Percentiles rank a stretch among this genome's conserved stretches.
These are phyloP conservation scores for Colletotrichum ledebouriae DNA, from an alignment of 2,329 filamentous ascomycete species.

Conservation along the genomic window DNA sequence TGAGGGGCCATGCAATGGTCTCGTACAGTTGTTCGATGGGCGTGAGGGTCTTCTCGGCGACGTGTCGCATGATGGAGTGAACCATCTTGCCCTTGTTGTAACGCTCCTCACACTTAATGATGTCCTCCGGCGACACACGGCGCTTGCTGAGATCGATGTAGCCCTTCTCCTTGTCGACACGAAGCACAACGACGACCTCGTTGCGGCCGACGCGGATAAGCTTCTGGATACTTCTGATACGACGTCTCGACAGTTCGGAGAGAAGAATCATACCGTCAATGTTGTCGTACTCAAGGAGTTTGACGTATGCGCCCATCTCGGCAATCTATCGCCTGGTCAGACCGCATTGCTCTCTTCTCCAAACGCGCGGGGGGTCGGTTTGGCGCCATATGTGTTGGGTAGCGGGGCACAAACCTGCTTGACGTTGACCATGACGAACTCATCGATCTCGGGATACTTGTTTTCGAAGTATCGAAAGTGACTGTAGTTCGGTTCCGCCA, in stretches of 20 bases:
- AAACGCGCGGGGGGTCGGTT: conserved; percentile 17
- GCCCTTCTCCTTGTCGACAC: conserved; percentile 99
- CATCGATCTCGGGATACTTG: conserved; percentile 98
- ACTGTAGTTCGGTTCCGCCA: conserved; percentile 92
- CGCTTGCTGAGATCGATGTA: conserved; percentile 99
- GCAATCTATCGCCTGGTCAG: conserved; percentile 76
- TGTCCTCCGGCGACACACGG: conserved; percentile 96
- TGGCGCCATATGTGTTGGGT: conserved; percentile 38
- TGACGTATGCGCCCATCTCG: conserved; percentile 99
- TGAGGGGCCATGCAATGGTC: conserved; percentile 94
- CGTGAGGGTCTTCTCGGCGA: conserved; percentile 94
- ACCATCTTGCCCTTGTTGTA: conserved; percentile 99
- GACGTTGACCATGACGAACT: conserved; percentile 99
- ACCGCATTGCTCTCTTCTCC: conserved; percentile 28
- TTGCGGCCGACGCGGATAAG: conserved; percentile 98
- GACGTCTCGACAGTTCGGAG: conserved; percentile 95
- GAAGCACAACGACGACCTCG: conserved; percentile 97
- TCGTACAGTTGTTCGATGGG: conserved; percentile 97
- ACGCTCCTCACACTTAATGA: conserved; percentile 97
- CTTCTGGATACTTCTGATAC: conserved; percentile 99
- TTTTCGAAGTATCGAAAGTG: conserved; percentile 88
- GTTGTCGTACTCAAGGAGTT: conserved; percentile 99
- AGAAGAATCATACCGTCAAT: conserved; percentile 99
- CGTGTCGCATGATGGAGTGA: conserved; percentile 98
- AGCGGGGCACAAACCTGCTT: conserved; percentile 79